These are phyloP conservation scores for Xerocomus potaroensis DNA, from an alignment of 768 basidiomycete species.

Conservation along the genomic window DNA sequence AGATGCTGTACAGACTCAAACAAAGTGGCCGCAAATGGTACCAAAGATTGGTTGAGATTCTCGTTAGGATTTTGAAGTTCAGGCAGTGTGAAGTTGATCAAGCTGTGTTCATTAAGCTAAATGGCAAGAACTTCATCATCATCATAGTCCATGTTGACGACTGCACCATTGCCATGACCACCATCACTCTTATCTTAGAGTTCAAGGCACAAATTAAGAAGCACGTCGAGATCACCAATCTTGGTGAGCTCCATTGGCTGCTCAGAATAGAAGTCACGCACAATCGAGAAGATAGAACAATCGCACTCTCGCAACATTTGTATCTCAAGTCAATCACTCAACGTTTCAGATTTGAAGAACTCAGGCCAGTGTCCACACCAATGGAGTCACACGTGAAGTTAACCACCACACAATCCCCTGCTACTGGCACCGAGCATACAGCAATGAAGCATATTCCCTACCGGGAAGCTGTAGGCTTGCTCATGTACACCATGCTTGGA, in stretches of 20 bases:
- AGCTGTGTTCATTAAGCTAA: not conserved
- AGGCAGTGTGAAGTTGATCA: not conserved
- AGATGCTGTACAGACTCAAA: not conserved
- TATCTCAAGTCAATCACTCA: not conserved
- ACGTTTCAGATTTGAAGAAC: not conserved
- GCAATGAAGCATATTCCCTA: not conserved
- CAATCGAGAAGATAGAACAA: not conserved
- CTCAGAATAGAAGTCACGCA: conserved; percentile 1
- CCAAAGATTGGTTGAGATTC: not conserved
- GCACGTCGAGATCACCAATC: not conserved
- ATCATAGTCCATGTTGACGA: conserved; percentile 1
- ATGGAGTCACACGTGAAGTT: not conserved
- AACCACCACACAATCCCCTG: not conserved
- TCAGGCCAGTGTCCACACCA: not conserved
- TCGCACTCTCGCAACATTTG: not conserved
- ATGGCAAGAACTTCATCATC: not conserved
- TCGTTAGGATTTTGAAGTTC: not conserved
- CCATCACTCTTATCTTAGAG: not conserved
- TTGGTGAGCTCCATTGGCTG: not conserved
- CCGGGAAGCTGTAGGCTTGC: not conserved
- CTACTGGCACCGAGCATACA: not conserved
- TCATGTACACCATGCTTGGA: not conserved
- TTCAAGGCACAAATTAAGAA: not conserved
- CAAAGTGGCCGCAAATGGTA: conserved; percentile 8
- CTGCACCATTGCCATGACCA: not conserved